Evolutionary conservation across 306 rosid genomes (phyloP).

Genomic region (Prunus armeniaca): DNA sequence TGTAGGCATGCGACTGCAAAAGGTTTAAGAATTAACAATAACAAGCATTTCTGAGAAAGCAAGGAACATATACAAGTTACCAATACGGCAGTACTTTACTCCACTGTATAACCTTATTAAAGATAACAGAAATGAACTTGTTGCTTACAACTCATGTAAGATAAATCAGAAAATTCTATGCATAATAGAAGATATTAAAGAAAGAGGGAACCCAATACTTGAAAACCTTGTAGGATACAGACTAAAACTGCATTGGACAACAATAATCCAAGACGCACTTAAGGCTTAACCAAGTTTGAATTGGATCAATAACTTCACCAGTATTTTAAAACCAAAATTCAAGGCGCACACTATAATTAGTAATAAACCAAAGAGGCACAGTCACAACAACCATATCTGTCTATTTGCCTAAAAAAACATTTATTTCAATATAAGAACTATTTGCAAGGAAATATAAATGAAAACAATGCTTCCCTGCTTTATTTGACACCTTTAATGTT

Average conservation of each 20-base stretch:
- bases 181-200: neutral
- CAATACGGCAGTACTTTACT: neutral
- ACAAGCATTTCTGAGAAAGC: constrained; percentile 5
- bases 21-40: neutral
- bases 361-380: neutral
- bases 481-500: no score
- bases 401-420: neutral
- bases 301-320: neutral
- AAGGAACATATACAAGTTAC: neutral
- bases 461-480: no score
- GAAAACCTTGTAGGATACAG: neutral
- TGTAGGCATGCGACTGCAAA: neutral
- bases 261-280: neutral
- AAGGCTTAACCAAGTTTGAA: neutral
- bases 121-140: neutral
- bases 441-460: no score
- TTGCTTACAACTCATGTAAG: neutral
- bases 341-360: neutral
- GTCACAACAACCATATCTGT: neutral
- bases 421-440: neutral
- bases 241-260: neutral
- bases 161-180: neutral
- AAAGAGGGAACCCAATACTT: neutral
- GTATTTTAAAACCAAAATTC: neutral
- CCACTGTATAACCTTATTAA: neutral